These are phyloP conservation scores for Alternaria arborescens DNA, from an alignment of 2,329 filamentous ascomycete genomes.

Conservation along the genomic window DNA sequence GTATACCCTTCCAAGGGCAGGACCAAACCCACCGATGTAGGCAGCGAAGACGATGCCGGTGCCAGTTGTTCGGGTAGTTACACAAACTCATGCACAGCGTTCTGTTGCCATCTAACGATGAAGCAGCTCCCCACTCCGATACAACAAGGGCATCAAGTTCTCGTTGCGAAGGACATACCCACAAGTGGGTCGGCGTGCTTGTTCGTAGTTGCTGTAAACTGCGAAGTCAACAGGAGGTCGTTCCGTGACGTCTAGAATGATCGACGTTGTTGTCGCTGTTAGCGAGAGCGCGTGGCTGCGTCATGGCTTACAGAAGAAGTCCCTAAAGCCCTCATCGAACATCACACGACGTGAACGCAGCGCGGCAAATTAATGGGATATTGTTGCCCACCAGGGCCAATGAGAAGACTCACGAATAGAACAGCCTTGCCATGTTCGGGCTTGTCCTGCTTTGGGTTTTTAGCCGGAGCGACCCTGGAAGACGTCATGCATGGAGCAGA, in stretches of 20 bases:
- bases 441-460: slow-evolving; percentile 21
- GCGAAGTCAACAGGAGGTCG: not conserved
- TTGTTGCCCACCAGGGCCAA: slow-evolving; percentile 23
- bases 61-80: slow-evolving; percentile 2
- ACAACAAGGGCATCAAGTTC: not conserved
- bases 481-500: slow-evolving; percentile 4
- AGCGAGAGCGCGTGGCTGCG: slow-evolving; percentile 29
- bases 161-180: not conserved
- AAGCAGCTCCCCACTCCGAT: not conserved
- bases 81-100: not conserved
- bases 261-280: slow-evolving; percentile 20
- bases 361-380: slow-evolving; percentile 32
- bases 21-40: slow-evolving; percentile 2
- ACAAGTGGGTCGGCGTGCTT: not conserved
- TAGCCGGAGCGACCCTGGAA: slow-evolving; percentile 30
- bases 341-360: slow-evolving; percentile 7
- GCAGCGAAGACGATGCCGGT: not conserved
- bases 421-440: slow-evolving; percentile 17
- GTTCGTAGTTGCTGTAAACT: not conserved
- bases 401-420: slow-evolving; percentile 13
- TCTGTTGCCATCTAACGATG: not conserved
- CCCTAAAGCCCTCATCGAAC: slow-evolving; percentile 12
- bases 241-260: slow-evolving; percentile 24
- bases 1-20: slow-evolving; percentile 2
- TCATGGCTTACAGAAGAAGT: slow-evolving; percentile 16